Percentiles rank a stretch among this genome's conserved stretches.
Evolutionary conservation across 345 rosid genomes (phyloP).

Genomic region (Ailanthus altissimus): DNA sequence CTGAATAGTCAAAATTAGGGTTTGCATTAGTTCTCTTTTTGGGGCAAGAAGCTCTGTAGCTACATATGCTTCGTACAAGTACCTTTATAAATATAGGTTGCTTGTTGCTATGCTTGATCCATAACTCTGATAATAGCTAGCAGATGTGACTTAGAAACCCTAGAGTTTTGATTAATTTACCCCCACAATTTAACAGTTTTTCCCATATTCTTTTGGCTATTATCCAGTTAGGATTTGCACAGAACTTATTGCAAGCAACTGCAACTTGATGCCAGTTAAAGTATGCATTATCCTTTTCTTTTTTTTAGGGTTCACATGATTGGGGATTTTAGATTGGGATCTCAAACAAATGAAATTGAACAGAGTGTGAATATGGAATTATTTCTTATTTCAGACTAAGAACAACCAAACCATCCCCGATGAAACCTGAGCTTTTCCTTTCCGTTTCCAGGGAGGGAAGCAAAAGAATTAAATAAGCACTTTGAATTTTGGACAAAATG

Average conservation of each 20-base stretch:
- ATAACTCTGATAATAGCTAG: background rate
- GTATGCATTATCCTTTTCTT: background rate
- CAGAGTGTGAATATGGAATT: too few species aligned
- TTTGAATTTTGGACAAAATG: background rate
- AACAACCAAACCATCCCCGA: too few species aligned
- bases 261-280: too few species aligned
- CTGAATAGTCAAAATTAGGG: conserved; percentile 24
- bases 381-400: too few species aligned
- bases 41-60: background rate
- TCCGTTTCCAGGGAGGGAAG: background rate
- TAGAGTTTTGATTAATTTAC: background rate
- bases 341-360: background rate
- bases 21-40: background rate
- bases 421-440: background rate
- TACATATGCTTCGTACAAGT: background rate
- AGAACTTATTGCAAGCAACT: background rate
- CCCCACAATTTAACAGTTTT: background rate
- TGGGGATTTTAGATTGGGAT: background rate
- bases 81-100: background rate
- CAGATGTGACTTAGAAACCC: background rate
- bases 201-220: background rate
- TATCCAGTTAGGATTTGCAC: background rate
- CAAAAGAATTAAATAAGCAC: background rate
- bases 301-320: background rate
- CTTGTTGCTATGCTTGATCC: background rate